phyloP scores from a whole-genome alignment of 2,329 filamentous ascomycete species.

The Phialophora verrucosa region DNA sequence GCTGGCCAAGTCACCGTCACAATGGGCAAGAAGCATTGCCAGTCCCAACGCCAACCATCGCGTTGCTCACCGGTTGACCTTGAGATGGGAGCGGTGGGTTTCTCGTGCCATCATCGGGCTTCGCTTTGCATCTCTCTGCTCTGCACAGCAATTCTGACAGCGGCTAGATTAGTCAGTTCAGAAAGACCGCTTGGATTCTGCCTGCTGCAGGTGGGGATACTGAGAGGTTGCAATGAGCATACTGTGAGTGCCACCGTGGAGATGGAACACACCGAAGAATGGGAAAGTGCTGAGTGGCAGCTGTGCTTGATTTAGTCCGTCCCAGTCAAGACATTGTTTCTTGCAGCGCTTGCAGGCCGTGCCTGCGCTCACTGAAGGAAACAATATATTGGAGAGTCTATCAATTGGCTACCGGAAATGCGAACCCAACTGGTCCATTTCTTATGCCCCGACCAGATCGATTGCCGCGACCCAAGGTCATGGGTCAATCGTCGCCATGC shows the following conservation, averaged over 20 bases:
- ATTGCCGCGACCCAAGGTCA: constrained; percentile 15
- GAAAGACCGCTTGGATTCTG: neutral
- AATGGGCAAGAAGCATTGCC: neutral
- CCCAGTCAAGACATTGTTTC: neutral
- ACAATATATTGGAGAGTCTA: constrained; percentile 24
- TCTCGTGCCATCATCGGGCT: neutral
- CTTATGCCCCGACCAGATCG: neutral
- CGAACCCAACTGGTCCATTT: constrained; percentile 22
- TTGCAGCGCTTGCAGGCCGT: neutral
- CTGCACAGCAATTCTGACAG: constrained; percentile 23
- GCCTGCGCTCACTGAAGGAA: neutral
- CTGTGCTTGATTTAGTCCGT: neutral
- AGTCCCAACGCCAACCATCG: neutral
- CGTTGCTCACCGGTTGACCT: neutral
- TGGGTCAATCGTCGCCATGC: constrained; percentile 11
- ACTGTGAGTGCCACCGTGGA: neutral
- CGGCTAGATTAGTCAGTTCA: constrained; percentile 32
- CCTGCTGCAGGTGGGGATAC: neutral
- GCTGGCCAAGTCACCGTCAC: neutral
- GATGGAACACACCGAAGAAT: neutral
- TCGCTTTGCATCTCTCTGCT: neutral
- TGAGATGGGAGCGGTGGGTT: neutral
- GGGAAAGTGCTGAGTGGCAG: neutral
- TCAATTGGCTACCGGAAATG: constrained; percentile 31
- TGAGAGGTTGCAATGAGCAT: neutral